Evolutionary conservation across 2,329 filamentous ascomycete genomes (phyloP), one percentile per base, ranked within the genome.

Genomic region (Aspergillus ustus): DNA sequence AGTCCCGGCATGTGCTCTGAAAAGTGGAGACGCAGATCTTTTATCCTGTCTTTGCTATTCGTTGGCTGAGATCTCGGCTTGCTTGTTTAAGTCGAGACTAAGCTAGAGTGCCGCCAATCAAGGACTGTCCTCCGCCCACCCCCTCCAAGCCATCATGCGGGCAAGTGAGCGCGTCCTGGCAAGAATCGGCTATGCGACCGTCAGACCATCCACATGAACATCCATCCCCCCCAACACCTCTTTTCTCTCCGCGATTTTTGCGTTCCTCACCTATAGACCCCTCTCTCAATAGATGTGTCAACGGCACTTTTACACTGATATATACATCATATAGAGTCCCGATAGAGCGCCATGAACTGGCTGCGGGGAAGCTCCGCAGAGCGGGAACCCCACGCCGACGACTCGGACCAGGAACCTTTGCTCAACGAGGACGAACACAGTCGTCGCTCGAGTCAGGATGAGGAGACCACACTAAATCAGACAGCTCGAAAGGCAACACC

Each of bases 341-440:
- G 25, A 31, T 11, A 29, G 48, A 48, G 45, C 22, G 25, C 15
- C 48, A 57, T 57, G 55, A 15, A 29, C 37, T 57, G 55, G 55
- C 37, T 57, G 55, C 48, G 55, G 55, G 55, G 55, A 44, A 37
- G 29, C 22, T n/a, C 55, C 20, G 54, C 44, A 20, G 20, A 9
- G 9, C 55, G 44, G 34, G 34, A 40, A 40, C 34, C 55, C 55
- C 55, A 34, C 55, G 22, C 46, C 55, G 46, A 34, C 43, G 55
- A 57, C 15, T 54, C 52, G 8, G 55, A 57, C 34, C 34, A 40
- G 44, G 45, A 57, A 46, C 55, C 55, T 15, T 34, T 57, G 37
- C 55, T 57, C 25, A 40, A 57, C 31, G 55, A 31, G 20, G 19
- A 52, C 28, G 55, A 52, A 22, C 48, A 34, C 20, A 57, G 48